phyloP scores from a whole-genome alignment of 1,284 basidiomycete genomes.

The Cryptococcus hybrid region DNA sequence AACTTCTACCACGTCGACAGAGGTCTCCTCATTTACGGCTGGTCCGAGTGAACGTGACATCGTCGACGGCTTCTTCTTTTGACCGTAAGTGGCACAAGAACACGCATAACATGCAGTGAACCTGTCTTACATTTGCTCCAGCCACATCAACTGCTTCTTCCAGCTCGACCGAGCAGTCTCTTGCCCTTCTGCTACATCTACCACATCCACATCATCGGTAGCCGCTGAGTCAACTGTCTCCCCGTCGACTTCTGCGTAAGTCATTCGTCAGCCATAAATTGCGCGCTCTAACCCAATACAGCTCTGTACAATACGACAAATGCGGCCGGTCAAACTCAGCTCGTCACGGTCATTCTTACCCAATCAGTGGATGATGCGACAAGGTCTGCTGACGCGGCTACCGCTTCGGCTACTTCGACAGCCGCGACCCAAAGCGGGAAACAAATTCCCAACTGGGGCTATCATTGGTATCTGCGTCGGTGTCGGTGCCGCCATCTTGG shows the following conservation, averaged over 20 bases:
- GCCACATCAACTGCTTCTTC: slow-evolving; percentile 1
- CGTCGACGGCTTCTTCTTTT: too few species aligned
- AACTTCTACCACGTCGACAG: too few species aligned
- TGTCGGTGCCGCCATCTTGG: slow-evolving; percentile 38
- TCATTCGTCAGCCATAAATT: neutral
- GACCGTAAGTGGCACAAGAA: too few species aligned
- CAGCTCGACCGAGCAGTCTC: neutral
- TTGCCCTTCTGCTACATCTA: slow-evolving; percentile 1
- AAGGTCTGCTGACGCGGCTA: slow-evolving; percentile 13
- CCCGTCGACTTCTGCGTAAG: neutral
- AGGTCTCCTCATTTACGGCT: too few species aligned
- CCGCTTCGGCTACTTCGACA: neutral
- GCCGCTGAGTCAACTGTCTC: neutral
- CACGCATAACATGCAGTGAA: neutral
- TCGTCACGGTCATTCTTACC: slow-evolving; percentile 24
- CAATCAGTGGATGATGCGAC: slow-evolving; percentile 16
- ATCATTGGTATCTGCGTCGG: slow-evolving; percentile 47
- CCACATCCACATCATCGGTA: neutral
- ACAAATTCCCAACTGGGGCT: slow-evolving; percentile 36
- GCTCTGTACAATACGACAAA: slow-evolving; percentile 24
- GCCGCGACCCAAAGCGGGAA: slow-evolving; percentile 24
- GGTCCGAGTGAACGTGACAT: too few species aligned
- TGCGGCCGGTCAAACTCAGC: slow-evolving; percentile 25
- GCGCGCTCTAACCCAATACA: neutral
- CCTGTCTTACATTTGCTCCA: neutral